Base-by-base conservation (phyloP, 345 rosid genomes). In the Acer negundo region DNA sequence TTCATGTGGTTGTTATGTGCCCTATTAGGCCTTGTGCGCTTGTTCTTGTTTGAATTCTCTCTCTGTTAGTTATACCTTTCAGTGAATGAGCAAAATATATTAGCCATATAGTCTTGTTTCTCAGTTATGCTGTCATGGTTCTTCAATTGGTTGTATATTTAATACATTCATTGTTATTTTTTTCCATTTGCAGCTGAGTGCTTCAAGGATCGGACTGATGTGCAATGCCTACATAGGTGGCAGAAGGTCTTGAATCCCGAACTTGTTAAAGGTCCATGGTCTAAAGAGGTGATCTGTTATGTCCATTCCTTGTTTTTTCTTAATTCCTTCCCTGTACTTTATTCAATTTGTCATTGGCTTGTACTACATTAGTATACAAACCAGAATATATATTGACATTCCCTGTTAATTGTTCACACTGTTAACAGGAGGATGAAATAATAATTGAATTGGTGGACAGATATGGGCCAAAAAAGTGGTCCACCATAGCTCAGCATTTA, bases 181-280 rank as follows among this genome's bases (percentile, higher is more conserved):
- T 81, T 62, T 53, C 61, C 78, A 65, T 82, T 55, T 89, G 81
- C 86, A 97, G 99, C 99, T 26, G 99, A 94, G 83, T 94, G 94
- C 85, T 97, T 97, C 91, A 97, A 97, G 86, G 98, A 97, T 66
- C 91, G 98, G 78, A 94, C 99, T 59, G 99, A 97, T 89, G 99
- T 97, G 70, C 99, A 97, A 77, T 97, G 99, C 88, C 90, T 97
- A 49, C 99, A 97, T 86, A 89, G 99, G 84, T 97, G 99, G 99
- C 99, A 97, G 88, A 97, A 97, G 88, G 99, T 97, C 83, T 87
- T 97, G 82, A 91, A 97, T 83, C 99, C 99, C 47, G 99, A 97
- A 78, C 96, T 97, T 75, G 94, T 97, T 56, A 97, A 97, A 92
- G 99, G 98, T 20, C 99, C 99, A 13, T 97, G 99, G 99, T 94